Percentiles rank a stretch among this genome's conserved stretches.
Conservation (phyloP, 495 filamentous ascomycete species). For the Penicillium mononematosum region DNA sequence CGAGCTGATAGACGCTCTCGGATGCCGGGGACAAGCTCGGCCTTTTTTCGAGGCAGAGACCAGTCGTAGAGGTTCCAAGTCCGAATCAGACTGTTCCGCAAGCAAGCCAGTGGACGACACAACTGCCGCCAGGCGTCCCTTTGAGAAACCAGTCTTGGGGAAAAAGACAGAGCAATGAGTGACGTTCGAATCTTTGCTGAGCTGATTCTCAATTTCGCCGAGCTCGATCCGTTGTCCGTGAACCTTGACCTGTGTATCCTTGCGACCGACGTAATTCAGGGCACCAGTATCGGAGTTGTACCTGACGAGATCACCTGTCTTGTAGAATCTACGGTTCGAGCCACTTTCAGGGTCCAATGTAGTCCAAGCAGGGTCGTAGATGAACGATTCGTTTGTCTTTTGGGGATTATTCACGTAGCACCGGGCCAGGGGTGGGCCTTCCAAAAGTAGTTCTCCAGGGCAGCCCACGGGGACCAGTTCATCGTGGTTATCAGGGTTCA, state of each 20-base stretch:
- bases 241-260: constrained; percentile 67
- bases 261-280: constrained; percentile 61
- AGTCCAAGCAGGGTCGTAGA: constrained; percentile 44
- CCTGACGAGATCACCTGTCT: constrained; percentile 63
- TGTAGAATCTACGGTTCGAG: constrained; percentile 56
- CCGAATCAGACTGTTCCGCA: constrained; percentile 21
- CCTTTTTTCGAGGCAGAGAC: constrained; percentile 26
- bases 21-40: constrained; percentile 27
- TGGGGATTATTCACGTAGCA: constrained; percentile 46
- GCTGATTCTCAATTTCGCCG: constrained; percentile 61
- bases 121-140: constrained; percentile 43
- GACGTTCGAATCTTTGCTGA: constrained; percentile 30
- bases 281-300: constrained; percentile 57
- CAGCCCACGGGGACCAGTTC: constrained; percentile 50
- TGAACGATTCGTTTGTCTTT: constrained; percentile 46
- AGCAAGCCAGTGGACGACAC: constrained; percentile 30
- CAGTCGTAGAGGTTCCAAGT: constrained; percentile 29
- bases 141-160: constrained; percentile 41
- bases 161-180: constrained; percentile 46
- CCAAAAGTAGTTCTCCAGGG: constrained; percentile 50
- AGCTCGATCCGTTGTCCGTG: constrained; percentile 66
- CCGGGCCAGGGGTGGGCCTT: constrained; percentile 48
- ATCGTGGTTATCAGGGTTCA: constrained; percentile 44
- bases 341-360: constrained; percentile 17
- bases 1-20: constrained; percentile 33